Percentiles rank a stretch among this genome's conserved stretches.
These are phyloP conservation scores for Stagonosporopsis cucurbitacearum DNA, from an alignment of 2,329 filamentous ascomycete species.

Conservation along the genomic window DNA sequence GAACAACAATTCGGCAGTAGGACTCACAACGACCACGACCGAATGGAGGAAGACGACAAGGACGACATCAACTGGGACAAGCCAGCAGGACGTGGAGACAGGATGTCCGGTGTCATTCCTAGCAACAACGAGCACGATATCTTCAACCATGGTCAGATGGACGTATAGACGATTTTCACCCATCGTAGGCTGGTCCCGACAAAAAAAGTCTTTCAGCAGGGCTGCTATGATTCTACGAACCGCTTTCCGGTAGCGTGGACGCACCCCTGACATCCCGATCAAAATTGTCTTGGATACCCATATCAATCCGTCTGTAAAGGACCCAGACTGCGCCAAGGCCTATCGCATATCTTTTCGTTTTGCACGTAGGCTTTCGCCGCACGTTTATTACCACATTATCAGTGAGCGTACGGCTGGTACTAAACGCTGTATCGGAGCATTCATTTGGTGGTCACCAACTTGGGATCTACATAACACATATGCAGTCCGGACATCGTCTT, in stretches of 20 bases:
- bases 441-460: background rate
- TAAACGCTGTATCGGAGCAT: slow-evolving; percentile 5
- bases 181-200: slow-evolving; percentile 20
- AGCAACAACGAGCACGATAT: slow-evolving; percentile 55
- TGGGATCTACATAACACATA: slow-evolving; percentile 22
- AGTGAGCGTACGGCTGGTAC: slow-evolving; percentile 3
- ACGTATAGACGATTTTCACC: slow-evolving; percentile 35
- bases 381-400: slow-evolving; percentile 15
- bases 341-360: slow-evolving; percentile 23
- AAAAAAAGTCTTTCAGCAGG: slow-evolving; percentile 46
- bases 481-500: slow-evolving; percentile 3
- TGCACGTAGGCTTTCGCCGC: slow-evolving; percentile 17
- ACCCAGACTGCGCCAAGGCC: slow-evolving; percentile 32
- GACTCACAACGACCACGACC: slow-evolving; percentile 52
- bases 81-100: slow-evolving; percentile 52
- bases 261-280: slow-evolving; percentile 3
- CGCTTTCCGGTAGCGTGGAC: slow-evolving; percentile 5
- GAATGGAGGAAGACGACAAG: slow-evolving; percentile 52
- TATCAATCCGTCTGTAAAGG: slow-evolving; percentile 26
- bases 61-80: slow-evolving; percentile 53
- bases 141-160: slow-evolving; percentile 54
- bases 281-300: slow-evolving; percentile 39
- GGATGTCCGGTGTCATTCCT: slow-evolving; percentile 60
- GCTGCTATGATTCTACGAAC: slow-evolving; percentile 25
- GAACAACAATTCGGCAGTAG: slow-evolving; percentile 73